Evolutionary conservation across 176 grass and related monocot species (phyloP), one percentile per base, ranked within the genome.

Genomic region (Dactylis glomerata): DNA sequence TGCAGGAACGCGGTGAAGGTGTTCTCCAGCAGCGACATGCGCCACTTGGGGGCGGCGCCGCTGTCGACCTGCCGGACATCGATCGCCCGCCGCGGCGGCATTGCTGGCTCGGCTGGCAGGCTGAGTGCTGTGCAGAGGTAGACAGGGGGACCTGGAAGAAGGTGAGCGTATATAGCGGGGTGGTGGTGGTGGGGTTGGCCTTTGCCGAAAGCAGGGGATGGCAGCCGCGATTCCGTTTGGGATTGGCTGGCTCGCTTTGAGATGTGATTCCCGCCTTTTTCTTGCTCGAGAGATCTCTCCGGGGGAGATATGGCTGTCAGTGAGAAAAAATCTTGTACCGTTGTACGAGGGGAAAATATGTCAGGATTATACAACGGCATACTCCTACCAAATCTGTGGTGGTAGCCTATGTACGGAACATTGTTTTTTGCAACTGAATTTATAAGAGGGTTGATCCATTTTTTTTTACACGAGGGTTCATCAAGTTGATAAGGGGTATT

Each of bases 11-110:
- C 27, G 6, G 57, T 45, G 79, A 99, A 96, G 27, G 83, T 81
- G 78, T 87, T 91, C 82, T 96, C 91, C 19, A 89, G 87, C 67
- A 99, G 81, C 36, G 96, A 85, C 85, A 99, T 83, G 31, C 87
- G 75, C 96, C 96, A 99, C 83, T 84, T 99, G 32, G 86, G 88
- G 13, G 80, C 66, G 2, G 23, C 75, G 10, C 57, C 85, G 17
- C 50, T 77, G 20, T 76, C 41, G 26, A 63, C 78, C 15, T 59
- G 46, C 47, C 93, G 87, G 55, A 96, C 88, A 82, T 99, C 96
- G 38, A 98, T 50, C 81, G 73, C 89, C 84, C 91, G 92, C 84
- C 88, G 81, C 73, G 72, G 76, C 68, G 83, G 86, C 93, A 98
- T 98, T 64, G 78, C 40, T 41, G 36, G 30, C 41, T 76, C n/a